phyloP scores from a whole-genome alignment of 139 green algal species.

The Ettlia oleoabundans region DNA sequence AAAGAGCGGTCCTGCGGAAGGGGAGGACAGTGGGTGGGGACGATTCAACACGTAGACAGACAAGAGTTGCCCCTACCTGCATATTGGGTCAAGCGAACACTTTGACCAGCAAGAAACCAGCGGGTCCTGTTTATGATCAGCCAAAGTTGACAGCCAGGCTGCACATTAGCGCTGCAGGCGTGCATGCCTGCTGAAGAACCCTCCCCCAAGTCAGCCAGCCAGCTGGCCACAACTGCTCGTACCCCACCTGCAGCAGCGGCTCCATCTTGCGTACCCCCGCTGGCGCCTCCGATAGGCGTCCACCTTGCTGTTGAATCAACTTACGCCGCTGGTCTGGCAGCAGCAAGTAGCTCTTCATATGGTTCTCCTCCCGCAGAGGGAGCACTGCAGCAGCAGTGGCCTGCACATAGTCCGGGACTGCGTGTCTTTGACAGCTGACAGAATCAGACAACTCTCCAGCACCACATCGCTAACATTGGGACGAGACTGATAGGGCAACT shows the following conservation, averaged over 20 bases:
- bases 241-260: constrained; percentile 29
- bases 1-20: constrained; percentile 43
- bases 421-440: no score
- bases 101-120: no score
- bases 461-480: no score
- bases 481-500: no score
- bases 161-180: neutral
- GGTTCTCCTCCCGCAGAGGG: constrained; percentile 31
- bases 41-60: no score
- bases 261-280: constrained; percentile 13
- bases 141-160: neutral
- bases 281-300: neutral
- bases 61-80: no score
- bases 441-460: no score
- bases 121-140: no score
- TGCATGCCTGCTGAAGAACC: no score
- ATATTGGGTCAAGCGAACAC: no score
- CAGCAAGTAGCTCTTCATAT: constrained; percentile 57
- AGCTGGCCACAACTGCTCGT: neutral
- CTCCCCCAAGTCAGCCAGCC: no score
- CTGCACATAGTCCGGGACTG: constrained; percentile 22
- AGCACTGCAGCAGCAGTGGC: constrained; percentile 19
- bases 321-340: constrained; percentile 1
- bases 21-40: neutral
- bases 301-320: constrained; percentile 24